Percentiles rank a stretch among this genome's conserved stretches.
Evolutionary conservation across 768 basidiomycete species (phyloP).

Genomic region (Boletus fagicola): DNA sequence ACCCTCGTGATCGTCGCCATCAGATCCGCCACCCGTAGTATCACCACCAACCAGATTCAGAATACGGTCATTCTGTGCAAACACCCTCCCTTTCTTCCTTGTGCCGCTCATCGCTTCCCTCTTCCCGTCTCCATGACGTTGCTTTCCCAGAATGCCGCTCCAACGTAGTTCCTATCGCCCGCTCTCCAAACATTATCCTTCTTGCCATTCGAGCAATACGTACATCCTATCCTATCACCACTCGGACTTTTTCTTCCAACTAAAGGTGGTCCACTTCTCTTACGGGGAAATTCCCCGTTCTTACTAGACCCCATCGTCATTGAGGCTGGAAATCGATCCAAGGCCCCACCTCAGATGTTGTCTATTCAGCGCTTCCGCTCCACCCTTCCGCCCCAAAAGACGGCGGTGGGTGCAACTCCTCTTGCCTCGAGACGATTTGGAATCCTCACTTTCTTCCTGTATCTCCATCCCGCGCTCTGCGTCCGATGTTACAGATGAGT

Average conservation of each 20-base stretch:
- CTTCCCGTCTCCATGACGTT: background rate
- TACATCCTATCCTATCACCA: too few relatives aligned
- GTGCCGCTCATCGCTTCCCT: background rate
- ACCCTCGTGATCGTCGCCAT: too few relatives aligned
- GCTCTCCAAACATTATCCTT: background rate
- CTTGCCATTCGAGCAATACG: too few relatives aligned
- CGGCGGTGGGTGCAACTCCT: background rate
- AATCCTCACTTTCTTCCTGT: background rate
- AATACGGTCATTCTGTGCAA: too few relatives aligned
- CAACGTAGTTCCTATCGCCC: background rate
- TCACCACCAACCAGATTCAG: too few relatives aligned
- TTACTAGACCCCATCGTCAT: background rate
- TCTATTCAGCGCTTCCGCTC: background rate
- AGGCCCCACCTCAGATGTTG: background rate
- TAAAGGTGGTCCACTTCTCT: too few relatives aligned
- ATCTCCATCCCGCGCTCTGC: background rate
- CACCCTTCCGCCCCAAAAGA: background rate
- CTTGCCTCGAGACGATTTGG: background rate
- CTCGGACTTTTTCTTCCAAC: background rate
- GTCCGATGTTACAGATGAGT: background rate
- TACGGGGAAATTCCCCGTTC: too few relatives aligned
- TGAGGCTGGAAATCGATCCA: background rate
- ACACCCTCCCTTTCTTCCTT: background rate
- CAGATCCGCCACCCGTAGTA: too few relatives aligned
- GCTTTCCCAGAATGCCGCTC: background rate